Conservation (phyloP, 2,329 filamentous ascomycete genomes). For the Dryadomyces quercivorus region DNA sequence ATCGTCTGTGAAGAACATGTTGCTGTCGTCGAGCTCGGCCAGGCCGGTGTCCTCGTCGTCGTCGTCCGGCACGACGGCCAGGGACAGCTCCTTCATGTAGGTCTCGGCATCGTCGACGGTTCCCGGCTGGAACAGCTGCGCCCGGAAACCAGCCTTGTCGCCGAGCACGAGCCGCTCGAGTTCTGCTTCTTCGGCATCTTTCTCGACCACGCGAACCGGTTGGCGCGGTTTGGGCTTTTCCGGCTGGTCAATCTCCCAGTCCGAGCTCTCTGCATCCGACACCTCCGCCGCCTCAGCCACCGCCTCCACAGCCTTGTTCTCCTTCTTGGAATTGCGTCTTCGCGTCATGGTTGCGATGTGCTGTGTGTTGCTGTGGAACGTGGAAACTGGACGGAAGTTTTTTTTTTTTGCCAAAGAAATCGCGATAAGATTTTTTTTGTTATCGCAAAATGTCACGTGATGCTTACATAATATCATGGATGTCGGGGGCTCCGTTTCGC, state of each 20-base stretch:
- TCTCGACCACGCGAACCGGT: constrained; percentile 33
- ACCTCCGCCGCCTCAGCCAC: background rate
- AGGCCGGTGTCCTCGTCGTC: constrained; percentile 15
- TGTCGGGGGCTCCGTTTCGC: too few relatives aligned
- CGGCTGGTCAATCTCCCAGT: background rate
- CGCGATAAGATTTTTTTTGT: background rate
- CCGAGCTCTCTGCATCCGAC: constrained; percentile 5
- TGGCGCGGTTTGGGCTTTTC: background rate
- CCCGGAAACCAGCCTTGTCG: constrained; percentile 68
- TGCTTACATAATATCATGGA: too few relatives aligned
- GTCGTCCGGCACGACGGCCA: constrained; percentile 10
- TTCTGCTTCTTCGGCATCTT: constrained; percentile 74
- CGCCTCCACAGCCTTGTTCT: background rate
- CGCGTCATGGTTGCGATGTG: constrained; percentile 3
- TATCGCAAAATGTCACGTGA: background rate
- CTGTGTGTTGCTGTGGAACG: background rate
- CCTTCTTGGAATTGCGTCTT: background rate
- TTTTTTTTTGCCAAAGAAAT: background rate
- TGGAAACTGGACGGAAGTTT: background rate
- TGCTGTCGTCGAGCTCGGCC: constrained; percentile 54
- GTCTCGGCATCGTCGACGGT: constrained; percentile 22
- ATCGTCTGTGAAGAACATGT: constrained; percentile 73
- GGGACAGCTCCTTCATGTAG: constrained; percentile 20
- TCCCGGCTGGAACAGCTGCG: constrained; percentile 53
- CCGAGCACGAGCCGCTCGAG: constrained; percentile 84